phyloP scores from a whole-genome alignment of 345 rosid genomes.

The Pseudoturritis turrita region DNA sequence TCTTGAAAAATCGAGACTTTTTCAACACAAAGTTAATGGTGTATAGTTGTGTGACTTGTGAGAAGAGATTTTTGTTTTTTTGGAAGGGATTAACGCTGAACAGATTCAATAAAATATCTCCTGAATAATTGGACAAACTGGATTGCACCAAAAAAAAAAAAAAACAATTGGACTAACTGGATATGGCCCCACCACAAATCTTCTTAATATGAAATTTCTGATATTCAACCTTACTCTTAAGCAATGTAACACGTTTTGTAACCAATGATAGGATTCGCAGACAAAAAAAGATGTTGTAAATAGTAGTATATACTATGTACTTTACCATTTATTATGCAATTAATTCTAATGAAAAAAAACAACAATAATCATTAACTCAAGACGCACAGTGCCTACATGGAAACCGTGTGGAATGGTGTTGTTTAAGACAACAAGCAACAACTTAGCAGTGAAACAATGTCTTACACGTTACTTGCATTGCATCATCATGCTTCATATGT shows the following conservation, averaged over 20 bases:
- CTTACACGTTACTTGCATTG: constrained; percentile 9
- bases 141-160: no score
- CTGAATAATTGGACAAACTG: background rate
- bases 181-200: background rate
- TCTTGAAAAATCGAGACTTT: background rate
- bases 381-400: background rate
- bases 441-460: background rate
- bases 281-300: background rate
- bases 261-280: background rate
- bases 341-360: background rate
- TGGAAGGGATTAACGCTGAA: no score
- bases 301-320: background rate
- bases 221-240: background rate
- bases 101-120: background rate
- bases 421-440: constrained; percentile 3
- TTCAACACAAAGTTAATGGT: background rate
- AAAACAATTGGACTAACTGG: background rate
- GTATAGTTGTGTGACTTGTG: background rate
- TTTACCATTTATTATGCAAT: background rate
- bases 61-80: background rate
- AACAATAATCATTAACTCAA: background rate
- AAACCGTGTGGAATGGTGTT: constrained; percentile 9
- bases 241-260: background rate
- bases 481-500: background rate
- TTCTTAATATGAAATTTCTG: background rate